A percentile compares a stretch with the other conserved stretches of the same genome.
Conservation (phyloP, 306 rosid genomes). For the Casuarina glauca region DNA sequence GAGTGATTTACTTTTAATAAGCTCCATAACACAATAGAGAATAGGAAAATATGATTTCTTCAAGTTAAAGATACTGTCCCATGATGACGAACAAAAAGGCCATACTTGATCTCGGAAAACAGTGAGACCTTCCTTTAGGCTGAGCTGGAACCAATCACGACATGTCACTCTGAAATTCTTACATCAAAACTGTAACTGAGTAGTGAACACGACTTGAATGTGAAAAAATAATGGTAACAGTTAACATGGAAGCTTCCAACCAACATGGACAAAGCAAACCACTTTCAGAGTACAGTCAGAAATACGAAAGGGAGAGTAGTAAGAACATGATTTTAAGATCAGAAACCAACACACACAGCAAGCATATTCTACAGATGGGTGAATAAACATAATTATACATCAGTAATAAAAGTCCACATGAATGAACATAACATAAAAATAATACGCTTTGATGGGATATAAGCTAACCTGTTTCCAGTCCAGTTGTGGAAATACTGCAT, state of each 20-base stretch:
- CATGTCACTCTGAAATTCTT: constrained; percentile 82
- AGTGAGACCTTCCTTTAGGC: constrained; percentile 97
- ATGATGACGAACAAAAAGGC: constrained; percentile 13
- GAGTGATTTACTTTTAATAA: constrained; percentile 19
- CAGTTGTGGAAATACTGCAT: constrained; percentile 99
- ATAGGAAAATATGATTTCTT: not conserved
- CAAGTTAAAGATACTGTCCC: constrained; percentile 20
- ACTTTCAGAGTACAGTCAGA: constrained; percentile 9
- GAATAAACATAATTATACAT: constrained; percentile 16
- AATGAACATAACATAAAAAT: constrained; percentile 17
- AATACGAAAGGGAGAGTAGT: not conserved
- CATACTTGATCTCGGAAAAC: constrained; percentile 97
- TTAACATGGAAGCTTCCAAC: constrained; percentile 6
- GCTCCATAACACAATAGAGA: not conserved
- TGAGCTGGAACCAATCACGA: constrained; percentile 99
- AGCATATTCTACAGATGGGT: not conserved
- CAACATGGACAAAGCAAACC: constrained; percentile 4
- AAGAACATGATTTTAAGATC: constrained; percentile 17
- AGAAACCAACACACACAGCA: constrained; percentile 10
- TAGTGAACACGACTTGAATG: constrained; percentile 3
- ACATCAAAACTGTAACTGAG: constrained; percentile 34
- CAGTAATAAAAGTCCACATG: constrained; percentile 12
- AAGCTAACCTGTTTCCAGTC: constrained; percentile 95
- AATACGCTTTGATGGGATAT: constrained; percentile 8
- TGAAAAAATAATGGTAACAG: not conserved